phyloP scores from a whole-genome alignment of 208 protist species.

The Leishmania mexicana region DNA sequence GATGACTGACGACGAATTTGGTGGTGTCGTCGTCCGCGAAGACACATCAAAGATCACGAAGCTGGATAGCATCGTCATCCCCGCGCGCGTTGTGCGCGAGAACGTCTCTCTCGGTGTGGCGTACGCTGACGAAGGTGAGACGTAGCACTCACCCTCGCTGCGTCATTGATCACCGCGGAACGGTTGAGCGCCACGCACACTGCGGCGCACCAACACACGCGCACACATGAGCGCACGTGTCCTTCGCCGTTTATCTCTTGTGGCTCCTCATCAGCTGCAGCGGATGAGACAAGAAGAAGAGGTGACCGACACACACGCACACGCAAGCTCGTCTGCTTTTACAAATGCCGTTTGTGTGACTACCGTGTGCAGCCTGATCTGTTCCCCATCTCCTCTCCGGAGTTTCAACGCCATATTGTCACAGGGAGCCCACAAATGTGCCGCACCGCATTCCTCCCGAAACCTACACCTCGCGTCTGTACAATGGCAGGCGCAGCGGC shows the following conservation, averaged over 20 bases:
- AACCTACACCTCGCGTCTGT: background rate
- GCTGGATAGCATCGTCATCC: slow-evolving; percentile 60
- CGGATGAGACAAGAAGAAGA: too few species aligned
- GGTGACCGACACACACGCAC: background rate
- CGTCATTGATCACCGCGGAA: background rate
- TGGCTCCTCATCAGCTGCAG: background rate
- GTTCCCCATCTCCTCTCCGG: background rate
- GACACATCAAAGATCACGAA: slow-evolving; percentile 85
- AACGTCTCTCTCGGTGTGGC: slow-evolving; percentile 25
- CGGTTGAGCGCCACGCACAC: background rate
- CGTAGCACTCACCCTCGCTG: background rate
- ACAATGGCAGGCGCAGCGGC: background rate
- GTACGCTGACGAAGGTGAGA: slow-evolving; percentile 26
- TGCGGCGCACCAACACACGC: background rate
- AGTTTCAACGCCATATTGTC: background rate
- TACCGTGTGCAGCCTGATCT: background rate
- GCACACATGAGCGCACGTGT: background rate
- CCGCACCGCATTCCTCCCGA: background rate
- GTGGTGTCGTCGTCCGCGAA: slow-evolving; percentile 74
- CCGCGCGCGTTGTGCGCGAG: slow-evolving; percentile 61
- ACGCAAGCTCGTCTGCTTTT: background rate
- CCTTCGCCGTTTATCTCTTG: background rate
- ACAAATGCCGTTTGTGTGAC: background rate
- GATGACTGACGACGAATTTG: slow-evolving; percentile 73
- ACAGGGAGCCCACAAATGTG: background rate